These are phyloP conservation scores for Eucalyptus virginea DNA, from an alignment of 345 rosid species.

Conservation along the genomic window DNA sequence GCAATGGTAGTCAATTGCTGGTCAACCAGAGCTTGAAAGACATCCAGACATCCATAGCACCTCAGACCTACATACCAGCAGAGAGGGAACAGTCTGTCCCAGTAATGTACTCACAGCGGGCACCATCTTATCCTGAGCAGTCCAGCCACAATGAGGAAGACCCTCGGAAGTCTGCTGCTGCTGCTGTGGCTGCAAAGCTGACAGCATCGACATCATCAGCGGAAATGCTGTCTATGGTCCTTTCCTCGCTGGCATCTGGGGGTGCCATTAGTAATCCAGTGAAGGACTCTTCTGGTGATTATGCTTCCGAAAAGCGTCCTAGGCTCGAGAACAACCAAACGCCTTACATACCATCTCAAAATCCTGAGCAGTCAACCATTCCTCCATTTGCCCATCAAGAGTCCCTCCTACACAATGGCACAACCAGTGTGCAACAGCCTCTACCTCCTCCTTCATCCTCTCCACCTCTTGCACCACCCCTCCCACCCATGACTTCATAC, in stretches of 20 bases:
- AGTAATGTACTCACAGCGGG: slow-evolving; percentile 41
- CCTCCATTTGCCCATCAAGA: slow-evolving; percentile 15
- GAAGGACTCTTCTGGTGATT: slow-evolving; percentile 36
- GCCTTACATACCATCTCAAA: slow-evolving; percentile 27
- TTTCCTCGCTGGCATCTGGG: slow-evolving; percentile 88
- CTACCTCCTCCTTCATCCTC: slow-evolving; percentile 55
- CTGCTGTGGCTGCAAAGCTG: slow-evolving; percentile 78
- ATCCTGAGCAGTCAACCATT: slow-evolving; percentile 7
- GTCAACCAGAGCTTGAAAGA: slow-evolving; percentile 39
- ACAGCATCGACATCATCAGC: slow-evolving; percentile 91
- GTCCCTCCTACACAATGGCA: slow-evolving; percentile 10
- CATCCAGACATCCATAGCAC: slow-evolving; percentile 12
- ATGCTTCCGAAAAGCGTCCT: slow-evolving; percentile 62
- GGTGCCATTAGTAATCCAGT: slow-evolving; percentile 43
- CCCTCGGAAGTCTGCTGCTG: slow-evolving; percentile 70
- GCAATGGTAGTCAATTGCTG: slow-evolving; percentile 15
- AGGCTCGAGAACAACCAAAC: slow-evolving; percentile 50
- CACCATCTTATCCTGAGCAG: slow-evolving; percentile 1
- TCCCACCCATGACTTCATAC: slow-evolving; percentile 33
- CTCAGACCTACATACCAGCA: slow-evolving; percentile 28
- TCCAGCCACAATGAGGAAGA: slow-evolving; percentile 29
- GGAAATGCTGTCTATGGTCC: slow-evolving; percentile 87
- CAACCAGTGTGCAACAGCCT: slow-evolving; percentile 12
- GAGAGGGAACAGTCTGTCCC: slow-evolving; percentile 55
- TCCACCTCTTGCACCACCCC: slow-evolving; percentile 38